These are phyloP conservation scores for Talaromyces nanjingensis DNA, from an alignment of 495 filamentous ascomycete genomes.

Conservation along the genomic window DNA sequence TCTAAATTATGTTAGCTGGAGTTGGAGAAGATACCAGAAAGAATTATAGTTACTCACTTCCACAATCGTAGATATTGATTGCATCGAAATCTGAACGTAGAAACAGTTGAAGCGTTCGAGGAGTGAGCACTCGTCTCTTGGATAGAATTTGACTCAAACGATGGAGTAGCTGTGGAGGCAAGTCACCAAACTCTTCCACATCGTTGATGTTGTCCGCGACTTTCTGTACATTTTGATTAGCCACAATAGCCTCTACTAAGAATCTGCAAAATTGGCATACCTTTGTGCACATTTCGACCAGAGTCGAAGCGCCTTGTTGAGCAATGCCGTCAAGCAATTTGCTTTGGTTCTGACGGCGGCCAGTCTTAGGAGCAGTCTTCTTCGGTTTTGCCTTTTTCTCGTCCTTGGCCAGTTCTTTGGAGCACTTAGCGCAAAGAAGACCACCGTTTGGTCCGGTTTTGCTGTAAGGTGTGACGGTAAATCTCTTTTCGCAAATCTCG, in stretches of 20 bases:
- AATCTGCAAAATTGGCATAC: conserved; percentile 18
- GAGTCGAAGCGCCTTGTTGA: conserved; percentile 58
- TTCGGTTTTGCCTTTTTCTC: conserved; percentile 55
- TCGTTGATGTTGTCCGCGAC: conserved; percentile 75
- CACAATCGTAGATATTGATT: conserved; percentile 74
- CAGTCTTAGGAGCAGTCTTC: conserved; percentile 44
- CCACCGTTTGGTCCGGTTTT: conserved; percentile 76
- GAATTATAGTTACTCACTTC: conserved; percentile 38
- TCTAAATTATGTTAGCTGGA: conserved; percentile 27
- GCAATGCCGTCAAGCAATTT: conserved; percentile 69
- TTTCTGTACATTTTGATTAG: conserved; percentile 34
- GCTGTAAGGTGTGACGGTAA: conserved; percentile 89
- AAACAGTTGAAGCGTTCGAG: conserved; percentile 68
- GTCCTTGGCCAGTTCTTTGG: conserved; percentile 64
- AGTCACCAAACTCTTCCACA: conserved; percentile 75
- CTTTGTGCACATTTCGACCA: conserved; percentile 75
- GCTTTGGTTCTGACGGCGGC: conserved; percentile 67
- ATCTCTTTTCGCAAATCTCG: conserved; percentile 75
- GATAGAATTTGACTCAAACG: conserved; percentile 75
- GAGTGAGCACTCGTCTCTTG: conserved; percentile 64
- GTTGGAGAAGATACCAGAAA: conserved; percentile 12
- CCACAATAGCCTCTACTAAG: neutral
- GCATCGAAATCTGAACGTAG: conserved; percentile 57
- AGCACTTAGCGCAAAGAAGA: conserved; percentile 76
- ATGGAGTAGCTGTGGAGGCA: conserved; percentile 60